Conservation (phyloP, 2,329 filamentous ascomycete genomes). For the Dryadomyces quercivorus region DNA sequence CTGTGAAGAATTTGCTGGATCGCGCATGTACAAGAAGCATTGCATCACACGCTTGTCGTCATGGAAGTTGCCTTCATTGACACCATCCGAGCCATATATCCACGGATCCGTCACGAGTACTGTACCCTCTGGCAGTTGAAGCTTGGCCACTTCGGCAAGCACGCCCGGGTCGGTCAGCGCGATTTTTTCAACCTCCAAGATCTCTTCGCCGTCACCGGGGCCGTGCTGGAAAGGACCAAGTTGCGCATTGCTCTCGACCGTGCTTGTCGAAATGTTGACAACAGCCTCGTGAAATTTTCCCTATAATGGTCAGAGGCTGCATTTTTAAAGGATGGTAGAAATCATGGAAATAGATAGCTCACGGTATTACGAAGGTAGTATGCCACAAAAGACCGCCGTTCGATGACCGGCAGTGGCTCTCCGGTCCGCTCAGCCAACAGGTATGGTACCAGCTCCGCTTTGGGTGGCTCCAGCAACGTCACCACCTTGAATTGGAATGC, state of each 20-base stretch:
- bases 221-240: constrained; percentile 36
- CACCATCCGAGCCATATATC: constrained; percentile 46
- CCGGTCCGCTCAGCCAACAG: constrained; percentile 34
- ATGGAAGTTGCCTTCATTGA: constrained; percentile 8
- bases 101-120: constrained; percentile 49
- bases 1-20: constrained; percentile 51
- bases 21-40: constrained; percentile 56
- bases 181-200: constrained; percentile 42
- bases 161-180: constrained; percentile 43
- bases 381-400: constrained; percentile 39
- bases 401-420: constrained; percentile 24
- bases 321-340: neutral
- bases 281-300: constrained; percentile 49
- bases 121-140: constrained; percentile 46
- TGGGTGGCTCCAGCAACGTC: constrained; percentile 46
- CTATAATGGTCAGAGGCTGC: neutral
- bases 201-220: constrained; percentile 46
- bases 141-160: constrained; percentile 46
- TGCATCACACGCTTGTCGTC: constrained; percentile 29
- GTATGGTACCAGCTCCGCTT: constrained; percentile 37
- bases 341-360: neutral
- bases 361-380: constrained; percentile 51
- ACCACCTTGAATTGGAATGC: constrained; percentile 50
- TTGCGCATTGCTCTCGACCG: constrained; percentile 18
- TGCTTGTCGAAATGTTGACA: constrained; percentile 19